Percentiles rank a stretch among this genome's conserved stretches.
phyloP scores from a whole-genome alignment of 108 stramenopile genomes.

The Skeletonema grethae region DNA sequence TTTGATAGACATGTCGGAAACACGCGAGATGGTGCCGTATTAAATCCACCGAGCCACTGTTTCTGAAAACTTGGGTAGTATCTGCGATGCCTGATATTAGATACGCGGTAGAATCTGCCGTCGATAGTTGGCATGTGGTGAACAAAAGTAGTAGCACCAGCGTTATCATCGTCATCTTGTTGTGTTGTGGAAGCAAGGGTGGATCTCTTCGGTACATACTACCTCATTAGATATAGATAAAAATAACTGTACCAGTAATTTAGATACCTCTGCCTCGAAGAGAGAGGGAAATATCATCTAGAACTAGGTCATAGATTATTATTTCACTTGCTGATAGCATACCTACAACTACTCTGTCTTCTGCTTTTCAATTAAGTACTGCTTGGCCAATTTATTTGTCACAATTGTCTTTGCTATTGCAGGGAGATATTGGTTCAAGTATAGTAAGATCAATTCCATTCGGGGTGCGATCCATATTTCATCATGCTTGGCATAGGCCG shows the following conservation, averaged over 20 bases:
- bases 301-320: too few relatives aligned
- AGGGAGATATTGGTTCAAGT: constrained; percentile 13
- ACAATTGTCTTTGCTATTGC: background rate
- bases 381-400: background rate
- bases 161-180: too few relatives aligned
- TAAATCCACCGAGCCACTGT: background rate
- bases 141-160: background rate
- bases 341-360: background rate
- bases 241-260: too few relatives aligned
- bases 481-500: constrained; percentile 10
- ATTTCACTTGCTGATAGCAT: too few relatives aligned
- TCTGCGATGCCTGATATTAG: constrained; percentile 1
- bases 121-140: background rate
- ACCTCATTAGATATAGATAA: too few relatives aligned
- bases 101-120: background rate
- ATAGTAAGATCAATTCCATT: background rate
- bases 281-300: too few relatives aligned
- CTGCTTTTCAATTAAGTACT: background rate
- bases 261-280: too few relatives aligned
- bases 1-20: constrained; percentile 1
- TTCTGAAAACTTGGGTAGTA: background rate
- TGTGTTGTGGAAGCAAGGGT: too few relatives aligned
- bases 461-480: constrained; percentile 15
- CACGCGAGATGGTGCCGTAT: background rate
- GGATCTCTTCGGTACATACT: too few relatives aligned